Base-by-base conservation (phyloP, 768 basidiomycete species). In the Lactarius tabidus region DNA sequence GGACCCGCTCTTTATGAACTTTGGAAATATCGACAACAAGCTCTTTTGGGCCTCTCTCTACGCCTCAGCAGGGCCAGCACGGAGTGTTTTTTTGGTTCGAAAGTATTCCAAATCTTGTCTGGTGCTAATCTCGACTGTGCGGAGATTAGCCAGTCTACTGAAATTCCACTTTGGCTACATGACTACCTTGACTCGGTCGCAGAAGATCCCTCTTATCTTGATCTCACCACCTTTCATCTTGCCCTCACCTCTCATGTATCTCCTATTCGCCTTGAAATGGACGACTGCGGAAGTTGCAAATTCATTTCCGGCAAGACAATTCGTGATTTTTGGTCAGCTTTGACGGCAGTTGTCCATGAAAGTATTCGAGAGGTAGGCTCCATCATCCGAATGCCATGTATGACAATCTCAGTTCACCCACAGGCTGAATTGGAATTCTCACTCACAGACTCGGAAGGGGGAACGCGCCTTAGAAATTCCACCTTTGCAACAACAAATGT, bases 61-160 rank as follows among this genome's bases (percentile, higher is more conserved):
- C n/a, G n/a, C n/a, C n/a, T n/a, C n/a, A n/a, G n/a, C n/a, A n/a
- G n/a, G n/a, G n/a, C n/a, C n/a, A n/a, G n/a, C n/a, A n/a, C 5
- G 10, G 3, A 17, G 1, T 2, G 12, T 10, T 10, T 18, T 9
- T 0, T 10, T 9, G 2, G 2, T 3, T n/a, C 41, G 7, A 20
- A 9, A 43, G 6, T n/a, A 8, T 3, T 8, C 41, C 41, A 10
- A 31, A 18, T 20, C n/a, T 57, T 57, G 14, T n/a, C n/a, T n/a
- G n/a, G n/a, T n/a, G 20, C 3, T 26, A n/a, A 14, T 14, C 23
- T 48, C 8, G 15, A 23, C 45, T 48, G 45, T 12, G 23, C 14
- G 10, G 3, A 3, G n/a, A 2, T 28, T 5, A 10, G 1, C 52
- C 1, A 0, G 17, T 18, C 17, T 23, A n/a, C n/a, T n/a, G 5